Percentiles rank a stretch among this genome's conserved stretches.
phyloP scores from a whole-genome alignment of 768 basidiomycete genomes.

The Psilocybe tampanensis region DNA sequence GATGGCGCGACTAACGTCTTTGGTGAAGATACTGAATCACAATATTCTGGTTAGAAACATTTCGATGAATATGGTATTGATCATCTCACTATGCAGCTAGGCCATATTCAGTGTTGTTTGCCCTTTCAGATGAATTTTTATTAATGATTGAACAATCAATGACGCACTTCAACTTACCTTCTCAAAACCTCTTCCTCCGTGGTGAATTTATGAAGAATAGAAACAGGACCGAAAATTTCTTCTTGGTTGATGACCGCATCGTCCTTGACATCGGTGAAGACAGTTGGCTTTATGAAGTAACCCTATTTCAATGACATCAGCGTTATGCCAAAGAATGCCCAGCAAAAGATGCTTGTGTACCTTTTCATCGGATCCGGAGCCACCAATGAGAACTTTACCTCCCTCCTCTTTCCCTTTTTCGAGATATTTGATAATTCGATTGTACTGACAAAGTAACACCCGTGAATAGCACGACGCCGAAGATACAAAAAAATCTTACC shows the following conservation, averaged over 20 bases:
- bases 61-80: not conserved
- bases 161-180: slow-evolving; percentile 18
- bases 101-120: slow-evolving; percentile 81
- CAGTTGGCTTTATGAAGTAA: slow-evolving; percentile 71
- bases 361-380: not conserved
- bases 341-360: not conserved
- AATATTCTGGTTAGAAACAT: no score
- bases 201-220: slow-evolving; percentile 71
- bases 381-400: not conserved
- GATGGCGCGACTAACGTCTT: not conserved
- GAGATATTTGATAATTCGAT: slow-evolving; percentile 3
- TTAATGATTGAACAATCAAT: not conserved
- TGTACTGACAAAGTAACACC: not conserved
- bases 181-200: slow-evolving; percentile 56
- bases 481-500: not conserved
- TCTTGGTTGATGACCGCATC: slow-evolving; percentile 71
- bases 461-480: not conserved
- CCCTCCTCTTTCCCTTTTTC: slow-evolving; percentile 7
- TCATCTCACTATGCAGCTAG: slow-evolving; percentile 44
- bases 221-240: slow-evolving; percentile 81
- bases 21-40: not conserved
- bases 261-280: slow-evolving; percentile 63
- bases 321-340: not conserved
- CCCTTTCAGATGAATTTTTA: slow-evolving; percentile 24
- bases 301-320: slow-evolving; percentile 34